A percentile compares a stretch with the other conserved stretches of the same genome.
Evolutionary conservation across 2,329 filamentous ascomycete species (phyloP).

Genomic region (Talaromyces rugulosus): DNA sequence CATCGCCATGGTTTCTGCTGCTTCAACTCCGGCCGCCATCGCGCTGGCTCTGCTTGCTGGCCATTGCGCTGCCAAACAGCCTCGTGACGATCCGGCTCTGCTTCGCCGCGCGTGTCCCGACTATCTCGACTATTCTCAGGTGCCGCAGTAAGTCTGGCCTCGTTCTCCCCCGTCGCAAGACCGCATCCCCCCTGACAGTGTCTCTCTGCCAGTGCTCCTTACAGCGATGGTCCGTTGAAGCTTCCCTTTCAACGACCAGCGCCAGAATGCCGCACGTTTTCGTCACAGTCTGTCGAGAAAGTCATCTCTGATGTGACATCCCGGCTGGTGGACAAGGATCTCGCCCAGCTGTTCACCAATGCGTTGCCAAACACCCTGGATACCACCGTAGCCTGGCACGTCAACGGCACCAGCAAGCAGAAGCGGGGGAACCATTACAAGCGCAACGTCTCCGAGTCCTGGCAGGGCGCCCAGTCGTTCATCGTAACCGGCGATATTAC

Average conservation of each 20-base stretch:
- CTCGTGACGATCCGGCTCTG: slow-evolving; percentile 24
- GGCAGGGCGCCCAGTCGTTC: slow-evolving; percentile 85
- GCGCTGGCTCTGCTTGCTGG: slow-evolving; percentile 10
- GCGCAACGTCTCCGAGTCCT: slow-evolving; percentile 55
- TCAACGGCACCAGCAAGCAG: slow-evolving; percentile 49
- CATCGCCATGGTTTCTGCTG: slow-evolving; percentile 3
- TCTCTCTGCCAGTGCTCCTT: slow-evolving; percentile 57
- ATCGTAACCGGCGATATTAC: slow-evolving; percentile 92
- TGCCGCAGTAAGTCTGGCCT: slow-evolving; percentile 52
- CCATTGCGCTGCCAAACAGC: slow-evolving; percentile 4
- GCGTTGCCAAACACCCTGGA: slow-evolving; percentile 89
- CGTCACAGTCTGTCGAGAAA: slow-evolving; percentile 78
- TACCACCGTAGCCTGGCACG: slow-evolving; percentile 85
- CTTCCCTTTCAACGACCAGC: slow-evolving; percentile 85
- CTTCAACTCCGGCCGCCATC: slow-evolving; percentile 9
- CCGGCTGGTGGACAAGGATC: slow-evolving; percentile 76
- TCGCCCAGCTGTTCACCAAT: slow-evolving; percentile 91
- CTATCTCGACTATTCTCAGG: slow-evolving; percentile 58
- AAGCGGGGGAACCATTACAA: slow-evolving; percentile 32
- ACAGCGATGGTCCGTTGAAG: slow-evolving; percentile 71
- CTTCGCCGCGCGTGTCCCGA: slow-evolving; percentile 57
- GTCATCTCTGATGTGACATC: slow-evolving; percentile 79
- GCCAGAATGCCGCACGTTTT: slow-evolving; percentile 79
- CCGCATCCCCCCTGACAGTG: neutral
- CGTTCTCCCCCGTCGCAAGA: neutral